These are phyloP conservation scores for Penicillium glabrum DNA, from an alignment of 2,329 filamentous ascomycete genomes.

Conservation along the genomic window DNA sequence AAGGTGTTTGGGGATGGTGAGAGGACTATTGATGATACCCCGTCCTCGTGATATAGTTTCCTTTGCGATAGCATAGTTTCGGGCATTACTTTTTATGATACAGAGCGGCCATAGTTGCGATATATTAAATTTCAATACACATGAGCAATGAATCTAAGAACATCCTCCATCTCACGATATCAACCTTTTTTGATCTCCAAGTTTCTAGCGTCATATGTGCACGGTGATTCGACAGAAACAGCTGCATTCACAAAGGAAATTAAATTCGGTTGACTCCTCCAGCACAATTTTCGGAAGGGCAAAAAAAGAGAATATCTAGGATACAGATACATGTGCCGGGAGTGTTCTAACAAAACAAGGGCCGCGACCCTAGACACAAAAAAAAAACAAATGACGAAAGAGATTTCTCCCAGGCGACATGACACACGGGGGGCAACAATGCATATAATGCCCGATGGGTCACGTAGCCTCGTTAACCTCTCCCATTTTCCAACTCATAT, in stretches of 20 bases:
- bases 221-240: not conserved
- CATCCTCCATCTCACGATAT: not conserved
- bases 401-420: conserved; percentile 22
- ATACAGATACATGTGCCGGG: conserved; percentile 45
- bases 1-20: conserved; percentile 83
- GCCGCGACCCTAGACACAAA: conserved; percentile 31
- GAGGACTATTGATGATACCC: conserved; percentile 49
- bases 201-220: not conserved
- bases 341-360: conserved; percentile 40
- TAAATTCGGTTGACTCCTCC: conserved; percentile 38
- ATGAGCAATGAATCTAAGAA: not conserved
- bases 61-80: not conserved
- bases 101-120: not conserved
- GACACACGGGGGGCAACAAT: conserved; percentile 23
- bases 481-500: conserved; percentile 33
- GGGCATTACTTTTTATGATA: not conserved
- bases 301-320: conserved; percentile 42
- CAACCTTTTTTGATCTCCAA: not conserved
- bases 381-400: conserved; percentile 26
- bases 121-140: not conserved
- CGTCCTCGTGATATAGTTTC: not conserved
- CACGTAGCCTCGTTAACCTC: conserved; percentile 24
- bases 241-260: conserved; percentile 37
- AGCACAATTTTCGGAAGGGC: conserved; percentile 39
- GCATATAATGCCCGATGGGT: conserved; percentile 27